Conservation (phyloP, 2,329 filamentous ascomycete genomes). For the Colletotrichum camelliae region DNA sequence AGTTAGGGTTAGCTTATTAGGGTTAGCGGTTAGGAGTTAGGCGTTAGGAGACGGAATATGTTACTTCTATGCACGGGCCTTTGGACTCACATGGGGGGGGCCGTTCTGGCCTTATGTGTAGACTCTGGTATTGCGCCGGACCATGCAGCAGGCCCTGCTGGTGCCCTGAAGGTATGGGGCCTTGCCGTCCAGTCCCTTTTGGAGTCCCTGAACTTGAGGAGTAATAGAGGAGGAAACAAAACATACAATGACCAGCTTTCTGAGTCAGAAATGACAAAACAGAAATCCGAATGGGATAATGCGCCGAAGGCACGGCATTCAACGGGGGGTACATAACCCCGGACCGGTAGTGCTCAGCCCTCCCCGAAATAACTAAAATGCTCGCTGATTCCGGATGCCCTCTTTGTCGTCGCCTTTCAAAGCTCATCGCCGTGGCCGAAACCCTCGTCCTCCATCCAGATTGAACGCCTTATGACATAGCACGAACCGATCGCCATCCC, state of each 20-base stretch:
- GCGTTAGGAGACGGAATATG: no score
- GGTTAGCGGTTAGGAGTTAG: no score
- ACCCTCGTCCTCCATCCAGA: conserved; percentile 6
- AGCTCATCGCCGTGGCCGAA: conserved; percentile 11
- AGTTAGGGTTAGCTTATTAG: no score
- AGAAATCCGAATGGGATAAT: conserved; percentile 4
- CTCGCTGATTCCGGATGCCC: conserved; percentile 15
- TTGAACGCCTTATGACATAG: conserved; percentile 10
- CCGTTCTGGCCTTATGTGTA: no score
- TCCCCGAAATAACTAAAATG: conserved; percentile 19
- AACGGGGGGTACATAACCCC: conserved; percentile 8
- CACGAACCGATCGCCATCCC: background rate
- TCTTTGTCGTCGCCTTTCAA: conserved; percentile 16
- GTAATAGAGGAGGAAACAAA: conserved; percentile 3
- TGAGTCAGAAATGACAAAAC: conserved; percentile 20
- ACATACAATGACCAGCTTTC: conserved; percentile 4
- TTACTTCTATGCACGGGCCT: no score
- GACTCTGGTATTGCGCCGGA: background rate
- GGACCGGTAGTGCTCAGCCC: conserved; percentile 10
- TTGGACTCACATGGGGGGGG: no score
- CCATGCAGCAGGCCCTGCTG: background rate
- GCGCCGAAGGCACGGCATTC: conserved; percentile 5
- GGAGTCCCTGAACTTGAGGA: background rate
- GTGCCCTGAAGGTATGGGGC: background rate
- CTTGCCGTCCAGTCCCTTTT: background rate